A percentile compares a stretch with the other conserved stretches of the same genome.
phyloP scores from a whole-genome alignment of 1,284 basidiomycete genomes.

The Laetiporus sulphureus region DNA sequence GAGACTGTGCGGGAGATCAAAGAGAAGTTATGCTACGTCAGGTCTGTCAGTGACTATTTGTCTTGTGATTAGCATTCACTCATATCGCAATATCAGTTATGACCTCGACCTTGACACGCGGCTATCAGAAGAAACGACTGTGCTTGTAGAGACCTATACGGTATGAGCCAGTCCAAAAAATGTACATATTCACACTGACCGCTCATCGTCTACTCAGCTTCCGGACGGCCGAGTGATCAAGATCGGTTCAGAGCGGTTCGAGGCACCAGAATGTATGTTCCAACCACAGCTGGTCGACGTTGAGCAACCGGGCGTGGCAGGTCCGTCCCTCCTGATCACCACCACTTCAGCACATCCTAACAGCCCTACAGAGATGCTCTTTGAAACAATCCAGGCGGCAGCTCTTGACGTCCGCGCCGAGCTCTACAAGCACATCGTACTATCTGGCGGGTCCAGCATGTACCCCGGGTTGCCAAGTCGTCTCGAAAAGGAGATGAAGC shows the following conservation, averaged over 20 bases:
- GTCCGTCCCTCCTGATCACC: slow-evolving; percentile 37
- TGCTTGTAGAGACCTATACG: slow-evolving; percentile 93
- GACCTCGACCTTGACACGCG: slow-evolving; percentile 93
- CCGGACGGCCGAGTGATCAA: slow-evolving; percentile 97
- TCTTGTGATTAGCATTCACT: not conserved
- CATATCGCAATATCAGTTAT: slow-evolving; percentile 50
- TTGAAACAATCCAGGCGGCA: slow-evolving; percentile 91
- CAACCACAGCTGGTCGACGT: slow-evolving; percentile 97
- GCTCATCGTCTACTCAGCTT: slow-evolving; percentile 49
- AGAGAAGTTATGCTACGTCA: slow-evolving; percentile 97
- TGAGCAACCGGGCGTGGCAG: slow-evolving; percentile 95
- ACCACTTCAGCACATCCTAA: not conserved
- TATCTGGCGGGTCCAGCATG: slow-evolving; percentile 97
- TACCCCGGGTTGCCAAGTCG: slow-evolving; percentile 96
- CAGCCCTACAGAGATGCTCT: slow-evolving; percentile 73
- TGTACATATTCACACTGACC: not conserved
- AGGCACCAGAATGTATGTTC: slow-evolving; percentile 99
- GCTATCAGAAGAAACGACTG: slow-evolving; percentile 94
- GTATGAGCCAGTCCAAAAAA: slow-evolving; percentile 38
- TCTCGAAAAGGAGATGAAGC: slow-evolving; percentile 99
- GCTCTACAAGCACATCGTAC: slow-evolving; percentile 97
- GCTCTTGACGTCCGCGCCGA: slow-evolving; percentile 89
- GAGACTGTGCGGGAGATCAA: slow-evolving; percentile 99
- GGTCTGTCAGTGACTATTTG: slow-evolving; percentile 49
- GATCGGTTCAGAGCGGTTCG: slow-evolving; percentile 98